Percentiles rank a stretch among this genome's conserved stretches.
Conservation (phyloP, 2,329 filamentous ascomycete genomes). For the Emmonsia crescens region DNA sequence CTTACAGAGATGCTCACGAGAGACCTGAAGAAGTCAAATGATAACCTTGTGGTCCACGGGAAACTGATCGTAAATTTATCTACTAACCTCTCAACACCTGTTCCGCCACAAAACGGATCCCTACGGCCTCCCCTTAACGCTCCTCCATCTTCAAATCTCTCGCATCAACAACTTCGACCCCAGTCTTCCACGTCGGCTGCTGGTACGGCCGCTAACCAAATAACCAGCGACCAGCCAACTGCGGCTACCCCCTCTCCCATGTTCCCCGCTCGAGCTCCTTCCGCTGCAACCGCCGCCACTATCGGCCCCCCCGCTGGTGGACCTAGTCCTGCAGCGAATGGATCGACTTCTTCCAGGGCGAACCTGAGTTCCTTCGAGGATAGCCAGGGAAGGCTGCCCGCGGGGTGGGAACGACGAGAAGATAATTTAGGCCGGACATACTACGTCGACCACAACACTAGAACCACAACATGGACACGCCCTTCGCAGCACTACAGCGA, state of each 20-base stretch:
- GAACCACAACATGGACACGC: conserved; percentile 92
- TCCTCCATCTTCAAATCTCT: conserved; percentile 2
- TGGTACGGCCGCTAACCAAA: conserved; percentile 19
- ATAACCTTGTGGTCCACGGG: conserved; percentile 94
- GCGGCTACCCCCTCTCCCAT: conserved; percentile 25
- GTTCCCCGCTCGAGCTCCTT: conserved; percentile 25
- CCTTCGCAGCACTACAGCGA: conserved; percentile 70
- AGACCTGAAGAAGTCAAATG: conserved; percentile 94
- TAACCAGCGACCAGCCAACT: conserved; percentile 21
- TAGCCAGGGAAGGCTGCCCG: conserved; percentile 79
- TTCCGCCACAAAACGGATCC: conserved; percentile 40
- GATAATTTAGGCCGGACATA: conserved; percentile 93
- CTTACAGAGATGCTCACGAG: conserved; percentile 82
- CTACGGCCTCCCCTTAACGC: conserved; percentile 5
- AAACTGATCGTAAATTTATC: conserved; percentile 96
- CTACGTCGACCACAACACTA: conserved; percentile 95
- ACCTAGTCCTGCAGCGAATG: conserved; percentile 25
- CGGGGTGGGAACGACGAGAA: conserved; percentile 91
- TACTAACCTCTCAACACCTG: conserved; percentile 68
- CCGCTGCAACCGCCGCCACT: conserved; percentile 28
- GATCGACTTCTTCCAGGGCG: conserved; percentile 34
- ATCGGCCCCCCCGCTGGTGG: conserved; percentile 33
- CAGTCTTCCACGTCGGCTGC: conserved; percentile 26
- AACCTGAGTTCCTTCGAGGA: conserved; percentile 91
- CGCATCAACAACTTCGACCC: conserved; percentile 20